Conservation (phyloP, 106 monocot genomes). For the Xerophyta viscosa region DNA sequence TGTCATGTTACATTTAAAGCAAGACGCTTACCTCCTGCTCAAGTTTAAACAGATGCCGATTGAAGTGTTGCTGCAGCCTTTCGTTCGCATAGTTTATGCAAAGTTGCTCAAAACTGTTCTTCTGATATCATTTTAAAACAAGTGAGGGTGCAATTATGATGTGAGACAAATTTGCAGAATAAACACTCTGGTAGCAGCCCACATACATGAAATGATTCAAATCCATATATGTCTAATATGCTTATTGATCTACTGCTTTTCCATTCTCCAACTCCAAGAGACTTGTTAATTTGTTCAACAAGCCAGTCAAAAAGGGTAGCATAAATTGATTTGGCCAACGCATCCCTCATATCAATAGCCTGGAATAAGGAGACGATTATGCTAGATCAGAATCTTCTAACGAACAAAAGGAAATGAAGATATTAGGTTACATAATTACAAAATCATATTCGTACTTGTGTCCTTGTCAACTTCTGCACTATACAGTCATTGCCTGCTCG, state of each 20-base stretch:
- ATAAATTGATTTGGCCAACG: conserved; percentile 37
- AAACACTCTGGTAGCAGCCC: background rate
- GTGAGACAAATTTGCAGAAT: background rate
- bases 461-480: conserved; percentile 40
- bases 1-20: background rate
- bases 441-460: conserved; percentile 27
- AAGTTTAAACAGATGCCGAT: conserved; percentile 50
- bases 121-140: conserved; percentile 19
- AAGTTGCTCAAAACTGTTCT: conserved; percentile 57
- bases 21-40: conserved; percentile 39
- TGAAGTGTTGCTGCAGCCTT: conserved; percentile 49
- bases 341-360: conserved; percentile 31
- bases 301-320: conserved; percentile 35
- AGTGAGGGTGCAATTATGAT: conserved; percentile 1
- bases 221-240: conserved; percentile 57
- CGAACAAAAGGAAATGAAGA: background rate
- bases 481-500: conserved; percentile 23
- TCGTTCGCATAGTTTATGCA: conserved; percentile 68
- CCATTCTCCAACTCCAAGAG: conserved; percentile 17
- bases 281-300: conserved; percentile 26
- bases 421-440: no score
- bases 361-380: background rate
- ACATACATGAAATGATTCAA: conserved; percentile 47
- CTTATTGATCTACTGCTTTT: conserved; percentile 18
- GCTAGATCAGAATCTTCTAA: background rate